Evolutionary conservation across 164 flowering plant species (phyloP), one percentile per base, ranked within the genome.

Genomic region (Annona cherimola): DNA sequence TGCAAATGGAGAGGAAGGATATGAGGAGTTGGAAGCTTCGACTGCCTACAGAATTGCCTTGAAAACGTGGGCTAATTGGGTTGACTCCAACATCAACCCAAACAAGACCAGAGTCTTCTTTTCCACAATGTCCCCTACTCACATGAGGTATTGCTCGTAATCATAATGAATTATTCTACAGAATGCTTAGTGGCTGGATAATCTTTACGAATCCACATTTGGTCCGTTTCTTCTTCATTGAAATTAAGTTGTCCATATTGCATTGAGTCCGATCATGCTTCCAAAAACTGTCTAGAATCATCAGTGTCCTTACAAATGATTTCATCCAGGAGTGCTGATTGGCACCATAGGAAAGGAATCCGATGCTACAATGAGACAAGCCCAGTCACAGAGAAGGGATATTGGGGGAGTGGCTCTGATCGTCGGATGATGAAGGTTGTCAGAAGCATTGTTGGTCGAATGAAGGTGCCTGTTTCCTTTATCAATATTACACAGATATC

Each of bases 371-470:
- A 90, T 62, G 98, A 95, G 63, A 95, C 96, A 19, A 86, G 63
- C 74, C 99, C 99, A 2, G 81, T 90, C 3, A 73, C 66, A 81
- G 82, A 83, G 70, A 89, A 76, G 80, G 77, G 81, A 4, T 79
- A 81, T 73, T 89, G 94, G 94, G 98, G 96, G 61, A 89, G 80
- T 42, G 99, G 99, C 4, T 90, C 98, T 0, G 86, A 93, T 74
- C 77, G 71, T 69, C 66, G 82, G 63, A 83, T 95, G 44, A 91
- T 95, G 97, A 74, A 69, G 0, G 97, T 84, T 46, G 97, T 89
- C 26, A 19, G 63, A 0, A 64, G 77, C 41, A 78, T 89, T 0
- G 77, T 86, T 4, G 63, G 63, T 59, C 86, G 80, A 70, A 95
- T 93, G 98, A 89, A 86, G 77, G 87, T 89, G 26, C 93, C 91